A percentile compares a stretch with the other conserved stretches of the same genome.
Evolutionary conservation across 139 green algal species (phyloP).

Genomic region (Tetradesmus obliquus): DNA sequence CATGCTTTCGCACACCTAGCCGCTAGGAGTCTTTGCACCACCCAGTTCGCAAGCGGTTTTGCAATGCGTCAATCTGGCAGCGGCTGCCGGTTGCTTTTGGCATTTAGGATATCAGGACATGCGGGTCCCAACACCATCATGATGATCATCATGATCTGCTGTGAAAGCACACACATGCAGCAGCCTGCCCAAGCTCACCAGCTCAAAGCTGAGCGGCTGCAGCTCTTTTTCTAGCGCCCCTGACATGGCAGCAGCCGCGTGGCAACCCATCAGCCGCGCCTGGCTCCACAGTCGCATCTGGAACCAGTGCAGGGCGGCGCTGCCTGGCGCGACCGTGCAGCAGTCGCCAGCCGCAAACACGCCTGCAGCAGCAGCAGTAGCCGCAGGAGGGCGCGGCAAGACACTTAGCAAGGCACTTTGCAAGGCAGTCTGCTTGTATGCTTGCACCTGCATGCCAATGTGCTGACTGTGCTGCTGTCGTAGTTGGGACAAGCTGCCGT

Average conservation of each 20-base stretch:
- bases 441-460: no score
- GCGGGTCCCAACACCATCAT: no score
- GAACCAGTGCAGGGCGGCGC: slow-evolving; percentile 77
- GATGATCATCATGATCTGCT: background rate
- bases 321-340: slow-evolving; percentile 53
- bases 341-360: slow-evolving; percentile 87
- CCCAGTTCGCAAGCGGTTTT: no score
- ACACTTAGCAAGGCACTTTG: no score
- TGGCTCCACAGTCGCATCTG: slow-evolving; percentile 78
- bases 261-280: slow-evolving; percentile 75
- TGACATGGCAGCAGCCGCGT: slow-evolving; percentile 79
- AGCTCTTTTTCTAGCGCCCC: slow-evolving; percentile 57
- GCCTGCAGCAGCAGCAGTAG: background rate
- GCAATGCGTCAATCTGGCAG: no score
- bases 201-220: slow-evolving; percentile 82
- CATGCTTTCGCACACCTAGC: no score
- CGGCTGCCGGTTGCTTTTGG: no score
- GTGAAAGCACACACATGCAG: background rate
- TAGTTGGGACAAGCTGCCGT: no score
- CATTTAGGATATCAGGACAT: no score
- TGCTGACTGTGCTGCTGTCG: no score
- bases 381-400: background rate
- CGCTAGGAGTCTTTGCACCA: no score
- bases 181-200: slow-evolving; percentile 52
- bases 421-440: no score